A percentile compares a stretch with the other conserved stretches of the same genome.
Conservation (phyloP, 371 early-diverging fungal genomes). For the Mucor sp. region DNA sequence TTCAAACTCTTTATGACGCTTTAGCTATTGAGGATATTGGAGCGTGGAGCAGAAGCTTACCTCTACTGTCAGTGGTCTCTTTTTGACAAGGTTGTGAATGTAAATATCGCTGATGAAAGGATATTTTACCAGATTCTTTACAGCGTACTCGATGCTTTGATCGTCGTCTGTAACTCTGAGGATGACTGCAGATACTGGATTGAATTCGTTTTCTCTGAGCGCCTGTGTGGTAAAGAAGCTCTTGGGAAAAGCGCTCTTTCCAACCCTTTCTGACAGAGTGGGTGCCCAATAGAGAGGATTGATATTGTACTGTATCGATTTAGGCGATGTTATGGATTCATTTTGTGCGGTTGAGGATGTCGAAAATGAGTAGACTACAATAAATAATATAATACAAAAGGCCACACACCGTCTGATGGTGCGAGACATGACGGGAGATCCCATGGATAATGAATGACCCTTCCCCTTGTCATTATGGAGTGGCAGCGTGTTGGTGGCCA, state of each 20-base stretch:
- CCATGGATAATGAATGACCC: neutral
- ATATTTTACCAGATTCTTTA: constrained; percentile 52
- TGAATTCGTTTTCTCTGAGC: constrained; percentile 34
- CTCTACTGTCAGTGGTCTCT: constrained; percentile 26
- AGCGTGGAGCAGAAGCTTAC: constrained; percentile 14
- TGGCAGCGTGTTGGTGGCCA: constrained; percentile 3
- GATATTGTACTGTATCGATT: constrained; percentile 15
- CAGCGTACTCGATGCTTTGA: constrained; percentile 40
- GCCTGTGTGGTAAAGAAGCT: constrained; percentile 41
- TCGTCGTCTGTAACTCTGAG: constrained; percentile 51
- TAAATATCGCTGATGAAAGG: constrained; percentile 61
- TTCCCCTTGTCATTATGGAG: constrained; percentile 12
- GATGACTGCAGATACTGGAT: constrained; percentile 60
- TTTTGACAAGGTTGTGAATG: constrained; percentile 52
- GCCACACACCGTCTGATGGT: constrained; percentile 6
- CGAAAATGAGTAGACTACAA: neutral
- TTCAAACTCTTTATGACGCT: neutral
- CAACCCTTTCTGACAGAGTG: constrained; percentile 12
- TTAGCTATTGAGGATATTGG: neutral
- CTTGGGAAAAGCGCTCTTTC: constrained; percentile 38
- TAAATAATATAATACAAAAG: neutral
- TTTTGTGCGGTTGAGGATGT: neutral
- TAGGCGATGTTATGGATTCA: neutral
- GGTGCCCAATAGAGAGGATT: constrained; percentile 28
- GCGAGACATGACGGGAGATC: neutral